phyloP scores from a whole-genome alignment of 257 asterid species.

The Solanum gandarillasii region DNA sequence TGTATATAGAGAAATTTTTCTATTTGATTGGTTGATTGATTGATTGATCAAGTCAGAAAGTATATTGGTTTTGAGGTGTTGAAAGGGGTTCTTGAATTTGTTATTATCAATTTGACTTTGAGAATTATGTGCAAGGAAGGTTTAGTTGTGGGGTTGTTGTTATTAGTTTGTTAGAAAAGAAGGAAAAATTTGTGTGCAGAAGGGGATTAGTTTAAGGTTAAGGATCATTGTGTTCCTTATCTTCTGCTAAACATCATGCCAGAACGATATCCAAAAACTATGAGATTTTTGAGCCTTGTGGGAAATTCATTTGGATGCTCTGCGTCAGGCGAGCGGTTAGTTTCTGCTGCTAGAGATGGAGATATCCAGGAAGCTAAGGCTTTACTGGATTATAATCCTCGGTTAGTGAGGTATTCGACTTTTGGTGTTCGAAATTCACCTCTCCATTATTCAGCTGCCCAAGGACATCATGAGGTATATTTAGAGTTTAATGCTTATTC shows the following conservation, averaged over 20 bases:
- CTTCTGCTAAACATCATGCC: background rate
- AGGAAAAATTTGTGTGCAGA: constrained; percentile 14
- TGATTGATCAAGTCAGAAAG: constrained; percentile 26
- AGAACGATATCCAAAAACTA: constrained; percentile 13
- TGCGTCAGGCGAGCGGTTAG: constrained; percentile 83
- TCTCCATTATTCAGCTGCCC: constrained; percentile 85
- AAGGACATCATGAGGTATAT: constrained; percentile 85
- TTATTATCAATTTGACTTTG: constrained; percentile 11
- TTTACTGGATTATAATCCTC: constrained; percentile 77
- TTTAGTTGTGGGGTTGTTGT: constrained; percentile 33
- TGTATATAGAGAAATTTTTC: constrained; percentile 1
- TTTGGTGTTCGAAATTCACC: constrained; percentile 90
- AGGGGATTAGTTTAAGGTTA: background rate
- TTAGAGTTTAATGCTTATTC: background rate
- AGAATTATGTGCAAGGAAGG: constrained; percentile 15
- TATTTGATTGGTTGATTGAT: background rate
- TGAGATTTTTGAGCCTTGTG: constrained; percentile 68
- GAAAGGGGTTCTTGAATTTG: constrained; percentile 16
- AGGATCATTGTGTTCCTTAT: background rate
- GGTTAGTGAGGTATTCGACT: constrained; percentile 72
- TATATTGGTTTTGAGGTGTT: constrained; percentile 14
- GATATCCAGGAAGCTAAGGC: constrained; percentile 94
- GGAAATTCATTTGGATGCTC: constrained; percentile 93
- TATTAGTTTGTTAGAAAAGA: constrained; percentile 29
- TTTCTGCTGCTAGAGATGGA: constrained; percentile 93